Base-by-base conservation (phyloP, 495 filamentous ascomycete species). In the Neurospora sp. region DNA sequence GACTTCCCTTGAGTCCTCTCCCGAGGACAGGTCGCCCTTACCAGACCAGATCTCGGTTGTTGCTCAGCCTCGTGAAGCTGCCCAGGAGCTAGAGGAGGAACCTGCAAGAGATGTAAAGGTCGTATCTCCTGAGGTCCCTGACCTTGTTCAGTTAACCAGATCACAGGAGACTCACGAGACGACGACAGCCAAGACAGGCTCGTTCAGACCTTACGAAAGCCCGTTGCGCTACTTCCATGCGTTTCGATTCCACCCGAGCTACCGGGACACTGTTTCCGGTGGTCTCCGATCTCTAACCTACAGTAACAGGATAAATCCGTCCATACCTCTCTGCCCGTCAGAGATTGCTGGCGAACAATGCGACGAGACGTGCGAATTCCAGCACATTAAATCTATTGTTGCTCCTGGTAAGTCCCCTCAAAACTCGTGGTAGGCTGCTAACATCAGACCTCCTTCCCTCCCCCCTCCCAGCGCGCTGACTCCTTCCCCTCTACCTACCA, bases 251-350 rank as follows among this genome's bases (percentile, higher is more conserved):
- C 93, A 98, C 81, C 92, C 92, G 35, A 84, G 88, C 40, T 98
- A 88, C 82, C 81, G 85, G 70, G 77, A 92, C 39, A 82, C 89
- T 53, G 90, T 96, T 74, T 78, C 90, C 70, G 89, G 88, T 76
- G 94, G 94, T 70, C 90, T 93, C 79, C 90, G 90, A 81, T 98
- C 96, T 74, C 84, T 96, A 86, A 98, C 93, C 61, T 98, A 94
- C 84, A 98, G 93, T 80, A 90, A 95, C 81, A 89, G 88, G 71
- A 95, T 98, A 79, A 87, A 98, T 78, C 83, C 91, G 8, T 85
- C 88, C 75, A 90, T 86, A 74, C 87, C 86, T 69, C 72, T 98
- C 22, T 98, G 96, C 80, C 89, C 85, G 2, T 91, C 85, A 76
- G 94, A 96, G 78, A 79, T 91, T 74, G 83, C 85, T 41, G 91